These are phyloP conservation scores for Rubus idaeus DNA, from an alignment of 306 rosid genomes.

Conservation along the genomic window DNA sequence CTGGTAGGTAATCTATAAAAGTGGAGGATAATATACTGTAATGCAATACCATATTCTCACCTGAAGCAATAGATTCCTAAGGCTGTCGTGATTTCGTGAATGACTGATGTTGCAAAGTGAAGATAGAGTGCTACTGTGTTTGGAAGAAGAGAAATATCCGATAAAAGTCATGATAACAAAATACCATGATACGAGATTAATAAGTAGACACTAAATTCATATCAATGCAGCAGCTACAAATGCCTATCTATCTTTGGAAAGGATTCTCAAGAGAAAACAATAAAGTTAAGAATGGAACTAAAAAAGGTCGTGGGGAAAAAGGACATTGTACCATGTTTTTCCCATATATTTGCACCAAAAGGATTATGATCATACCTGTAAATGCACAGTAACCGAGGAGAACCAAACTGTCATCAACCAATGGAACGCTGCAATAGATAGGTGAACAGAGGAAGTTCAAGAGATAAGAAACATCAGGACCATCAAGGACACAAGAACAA, in stretches of 20 bases:
- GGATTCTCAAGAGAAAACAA: neutral
- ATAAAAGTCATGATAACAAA: neutral
- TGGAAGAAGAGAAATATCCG: constrained; percentile 26
- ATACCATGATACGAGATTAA: neutral
- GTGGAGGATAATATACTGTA: neutral
- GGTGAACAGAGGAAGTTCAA: constrained; percentile 22
- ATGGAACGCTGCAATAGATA: constrained; percentile 62
- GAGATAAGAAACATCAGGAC: constrained; percentile 21
- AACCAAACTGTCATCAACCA: constrained; percentile 76
- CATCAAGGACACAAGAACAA: constrained; percentile 15
- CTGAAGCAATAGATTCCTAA: constrained; percentile 94
- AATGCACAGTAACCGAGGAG: constrained; percentile 72
- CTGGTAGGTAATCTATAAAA: neutral
- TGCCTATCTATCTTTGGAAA: neutral
- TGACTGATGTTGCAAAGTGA: constrained; percentile 74
- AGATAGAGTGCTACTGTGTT: constrained; percentile 68
- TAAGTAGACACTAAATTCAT: constrained; percentile 8
- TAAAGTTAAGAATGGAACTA: neutral
- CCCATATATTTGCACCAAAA: neutral
- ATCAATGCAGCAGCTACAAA: constrained; percentile 2
- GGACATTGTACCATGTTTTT: neutral
- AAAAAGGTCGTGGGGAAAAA: neutral
- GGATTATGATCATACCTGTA: constrained; percentile 46
- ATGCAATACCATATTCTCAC: constrained; percentile 36
- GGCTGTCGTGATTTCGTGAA: constrained; percentile 79